These are phyloP conservation scores for Fusarium torreyae DNA, from an alignment of 2,329 filamentous ascomycete genomes.

Conservation along the genomic window DNA sequence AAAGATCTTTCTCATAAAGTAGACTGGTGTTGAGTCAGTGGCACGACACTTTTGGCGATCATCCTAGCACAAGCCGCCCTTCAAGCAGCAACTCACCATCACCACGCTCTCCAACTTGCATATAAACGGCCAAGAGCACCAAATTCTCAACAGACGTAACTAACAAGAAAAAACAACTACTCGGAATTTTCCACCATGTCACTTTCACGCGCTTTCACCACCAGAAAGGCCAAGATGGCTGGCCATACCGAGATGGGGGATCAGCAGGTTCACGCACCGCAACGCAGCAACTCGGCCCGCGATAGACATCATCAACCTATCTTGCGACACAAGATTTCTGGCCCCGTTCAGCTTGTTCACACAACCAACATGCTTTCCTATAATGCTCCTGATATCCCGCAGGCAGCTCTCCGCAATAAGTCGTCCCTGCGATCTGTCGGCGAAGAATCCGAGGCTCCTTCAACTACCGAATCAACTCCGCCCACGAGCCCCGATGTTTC, in stretches of 20 bases:
- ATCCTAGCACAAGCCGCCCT: slow-evolving; percentile 19
- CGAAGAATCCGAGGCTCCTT: slow-evolving; percentile 79
- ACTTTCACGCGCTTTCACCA: slow-evolving; percentile 80
- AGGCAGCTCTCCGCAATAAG: slow-evolving; percentile 61
- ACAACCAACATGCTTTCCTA: slow-evolving; percentile 98
- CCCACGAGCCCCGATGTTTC: slow-evolving; percentile 79
- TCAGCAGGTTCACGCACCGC: slow-evolving; percentile 57
- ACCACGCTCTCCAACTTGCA: slow-evolving; percentile 6
- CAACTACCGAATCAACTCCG: slow-evolving; percentile 69
- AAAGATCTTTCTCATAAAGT: slow-evolving; percentile 32
- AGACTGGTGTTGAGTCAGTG: slow-evolving; percentile 39
- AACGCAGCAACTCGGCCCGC: slow-evolving; percentile 65
- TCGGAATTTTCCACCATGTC: slow-evolving; percentile 57
- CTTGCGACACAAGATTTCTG: slow-evolving; percentile 83
- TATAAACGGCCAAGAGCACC: slow-evolving; percentile 24
- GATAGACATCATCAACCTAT: slow-evolving; percentile 58
- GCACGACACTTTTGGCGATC: slow-evolving; percentile 32
- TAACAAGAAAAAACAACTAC: background rate
- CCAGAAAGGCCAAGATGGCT: slow-evolving; percentile 72
- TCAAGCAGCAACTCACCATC: slow-evolving; percentile 19
- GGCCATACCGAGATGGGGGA: slow-evolving; percentile 60
- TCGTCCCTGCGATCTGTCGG: slow-evolving; percentile 66
- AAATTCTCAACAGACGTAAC: slow-evolving; percentile 15
- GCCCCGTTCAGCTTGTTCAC: slow-evolving; percentile 87
- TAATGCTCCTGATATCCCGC: slow-evolving; percentile 87